Base-by-base conservation (phyloP, 2,329 filamentous ascomycete species). In the Colletotrichum agaves region DNA sequence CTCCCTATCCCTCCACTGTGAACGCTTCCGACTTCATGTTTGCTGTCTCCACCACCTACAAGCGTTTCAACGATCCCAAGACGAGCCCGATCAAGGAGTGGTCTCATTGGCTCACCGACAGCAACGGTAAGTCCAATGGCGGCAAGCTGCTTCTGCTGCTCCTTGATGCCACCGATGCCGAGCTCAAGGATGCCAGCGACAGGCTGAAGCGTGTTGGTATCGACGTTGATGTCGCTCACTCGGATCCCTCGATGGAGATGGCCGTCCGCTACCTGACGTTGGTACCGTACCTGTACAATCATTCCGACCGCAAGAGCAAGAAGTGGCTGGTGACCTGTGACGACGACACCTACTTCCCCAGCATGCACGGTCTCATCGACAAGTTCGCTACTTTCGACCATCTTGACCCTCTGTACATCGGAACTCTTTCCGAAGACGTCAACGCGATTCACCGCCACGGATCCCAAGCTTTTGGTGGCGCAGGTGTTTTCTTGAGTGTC, bases 261-360 rank as follows among this genome's bases (percentile, higher is more conserved):
- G 86, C 86, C 3, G 84, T 87, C 47, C 83, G 86, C 62, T 88
- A 88, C 71, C 77, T 88, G 21, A 85, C 83, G 0, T 80, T 88
- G 2, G 81, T 87, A 2, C 85, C 86, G 3, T 83, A 82, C 0
- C 76, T 88, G 12, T 88, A 85, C 76, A 82, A 83, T 58, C 85
- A 88, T 70, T 79, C 78, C 2, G 83, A 83, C 2, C 79, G 84
- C 52, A 74, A 73, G 23, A 74, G 74, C 33, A 86, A 84, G 75
- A 87, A 86, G 71, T 90, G 88, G 88, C 81, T 87, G 1, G 87
- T 88, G 13, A 82, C 86, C 13, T 89, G 88, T 73, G 88, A 90
- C 71, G 88, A 90, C 71, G 88, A 90, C 70, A 90, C 88, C 3
- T 90, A 89, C 74, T 90, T 90, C 79, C 83, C 85, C 5, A 88